Evolutionary conservation across 2,329 filamentous ascomycete genomes (phyloP), one percentile per base, ranked within the genome.

Genomic region (Alternaria metachromatica): DNA sequence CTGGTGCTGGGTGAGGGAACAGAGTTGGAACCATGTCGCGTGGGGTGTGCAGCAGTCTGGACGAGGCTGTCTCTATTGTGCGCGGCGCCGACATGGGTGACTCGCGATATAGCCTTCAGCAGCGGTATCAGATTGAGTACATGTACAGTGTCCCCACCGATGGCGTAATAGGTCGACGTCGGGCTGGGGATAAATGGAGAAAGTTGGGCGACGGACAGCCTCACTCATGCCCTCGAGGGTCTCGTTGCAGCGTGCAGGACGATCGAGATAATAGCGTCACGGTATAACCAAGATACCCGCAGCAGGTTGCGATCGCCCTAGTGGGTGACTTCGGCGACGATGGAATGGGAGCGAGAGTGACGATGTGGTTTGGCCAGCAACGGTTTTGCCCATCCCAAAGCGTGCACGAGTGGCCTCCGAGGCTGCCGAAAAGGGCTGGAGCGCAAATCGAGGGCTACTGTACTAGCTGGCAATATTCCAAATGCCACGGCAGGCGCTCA

Each of bases 71-170:
- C 49, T 53, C 30, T 55, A 55, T 55, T 55, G 15, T 55, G 33
- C n/a, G 53, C 53, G 25, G 26, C 26, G 33, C 28, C 21, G 48
- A 33, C 48, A 53, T 51, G 56, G 57, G 49, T 33, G 25, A 15
- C 20, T 53, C 48, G 49, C 20, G 45, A 46, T 30, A 54, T 45
- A 49, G 51, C 23, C 49, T 13, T 21, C 49, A 50, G 45, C 48
- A 59, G 60, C 61, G 62, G 69, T 67, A 33, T 63, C 71, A 73
- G 56, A 59, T 73, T 70, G 66, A 72, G 68, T 62, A 30, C 37
- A 26, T 33, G 60, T 25, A 30, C 41, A 41, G 33, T 21, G 44
- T 55, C 50, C 46, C 62, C 56, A 60, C 53, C 45, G 55, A 68
- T 63, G 65, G 63, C 58, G 65, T 57, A 60, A 51, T 59, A 54